Percentiles rank a stretch among this genome's conserved stretches.
Evolutionary conservation across 169 alveolate genomes (phyloP).

Genomic region (Amoebophrya sp.): DNA sequence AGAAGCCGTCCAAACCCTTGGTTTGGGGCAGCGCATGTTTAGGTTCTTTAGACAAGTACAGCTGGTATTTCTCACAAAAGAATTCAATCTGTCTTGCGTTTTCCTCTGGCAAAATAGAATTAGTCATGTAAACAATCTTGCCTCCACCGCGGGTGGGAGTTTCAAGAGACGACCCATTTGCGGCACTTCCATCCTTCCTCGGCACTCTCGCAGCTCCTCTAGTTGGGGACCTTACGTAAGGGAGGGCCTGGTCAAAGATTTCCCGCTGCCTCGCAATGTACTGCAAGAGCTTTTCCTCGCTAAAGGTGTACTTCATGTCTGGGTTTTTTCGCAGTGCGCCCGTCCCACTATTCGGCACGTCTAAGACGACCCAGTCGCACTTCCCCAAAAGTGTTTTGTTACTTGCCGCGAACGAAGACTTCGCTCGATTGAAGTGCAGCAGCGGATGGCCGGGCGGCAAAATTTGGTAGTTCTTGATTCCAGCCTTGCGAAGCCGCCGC

Average conservation of each 20-base stretch:
- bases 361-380: background rate
- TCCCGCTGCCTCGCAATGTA: slow-evolving; percentile 58
- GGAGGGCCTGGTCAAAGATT: slow-evolving; percentile 62
- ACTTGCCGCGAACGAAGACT: too few relatives aligned
- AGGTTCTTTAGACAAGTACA: slow-evolving; percentile 65
- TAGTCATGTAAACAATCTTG: slow-evolving; percentile 78
- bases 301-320: slow-evolving; percentile 77
- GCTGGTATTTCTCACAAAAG: slow-evolving; percentile 57
- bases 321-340: slow-evolving; percentile 89
- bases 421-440: too few relatives aligned
- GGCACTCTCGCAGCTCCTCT: too few relatives aligned
- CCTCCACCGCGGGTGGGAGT: too few relatives aligned
- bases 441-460: slow-evolving; percentile 58
- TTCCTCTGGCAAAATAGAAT: slow-evolving; percentile 77
- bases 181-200: too few relatives aligned
- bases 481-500: slow-evolving; percentile 79
- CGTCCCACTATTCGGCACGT: slow-evolving; percentile 61
- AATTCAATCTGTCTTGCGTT: slow-evolving; percentile 61
- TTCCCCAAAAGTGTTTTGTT: too few relatives aligned
- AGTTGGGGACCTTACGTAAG: slow-evolving; percentile 56
- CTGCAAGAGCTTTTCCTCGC: slow-evolving; percentile 53
- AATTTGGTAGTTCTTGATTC: slow-evolving; percentile 72
- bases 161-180: too few relatives aligned
- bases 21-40: slow-evolving; percentile 73
- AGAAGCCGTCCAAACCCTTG: slow-evolving; percentile 89